Conservation (phyloP, 2,329 filamentous ascomycete species). For the Colletotrichum viniferum region DNA sequence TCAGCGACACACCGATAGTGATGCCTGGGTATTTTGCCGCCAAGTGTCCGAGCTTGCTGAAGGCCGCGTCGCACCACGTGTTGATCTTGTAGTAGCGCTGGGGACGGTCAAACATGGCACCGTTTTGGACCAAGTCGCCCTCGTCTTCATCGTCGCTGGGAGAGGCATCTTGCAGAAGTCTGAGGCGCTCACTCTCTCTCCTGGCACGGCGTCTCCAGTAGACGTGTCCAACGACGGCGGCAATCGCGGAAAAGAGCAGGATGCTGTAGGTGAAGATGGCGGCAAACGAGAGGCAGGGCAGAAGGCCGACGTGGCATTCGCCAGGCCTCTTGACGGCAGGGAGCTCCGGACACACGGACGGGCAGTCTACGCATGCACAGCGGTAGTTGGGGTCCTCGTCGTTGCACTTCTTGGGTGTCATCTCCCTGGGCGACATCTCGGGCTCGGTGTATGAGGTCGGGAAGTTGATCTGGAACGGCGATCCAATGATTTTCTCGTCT, state of each 20-base stretch:
- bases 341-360: conserved; percentile 80
- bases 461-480: conserved; percentile 98
- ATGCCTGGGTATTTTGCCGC: conserved; percentile 85
- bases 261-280: conserved; percentile 86
- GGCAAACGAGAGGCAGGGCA: conserved; percentile 94
- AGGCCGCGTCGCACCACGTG: conserved; percentile 78
- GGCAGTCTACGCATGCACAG: conserved; percentile 94
- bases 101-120: conserved; percentile 78
- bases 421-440: conserved; percentile 73
- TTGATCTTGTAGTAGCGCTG: conserved; percentile 84
- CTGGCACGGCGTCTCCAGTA: conserved; percentile 76
- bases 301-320: conserved; percentile 79
- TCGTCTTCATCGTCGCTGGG: conserved; percentile 95
- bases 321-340: conserved; percentile 73
- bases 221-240: conserved; percentile 73
- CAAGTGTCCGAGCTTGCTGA: conserved; percentile 78
- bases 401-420: conserved; percentile 85
- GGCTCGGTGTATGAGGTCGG: conserved; percentile 66
- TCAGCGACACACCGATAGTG: conserved; percentile 78
- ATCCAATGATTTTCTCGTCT: conserved; percentile 88
- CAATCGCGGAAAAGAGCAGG: conserved; percentile 70
- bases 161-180: conserved; percentile 81
- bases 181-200: conserved; percentile 80
- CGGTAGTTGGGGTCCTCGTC: conserved; percentile 84
- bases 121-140: conserved; percentile 78